phyloP scores from a whole-genome alignment of 352 stramenopile genomes.

The Phytophthora meadii region DNA sequence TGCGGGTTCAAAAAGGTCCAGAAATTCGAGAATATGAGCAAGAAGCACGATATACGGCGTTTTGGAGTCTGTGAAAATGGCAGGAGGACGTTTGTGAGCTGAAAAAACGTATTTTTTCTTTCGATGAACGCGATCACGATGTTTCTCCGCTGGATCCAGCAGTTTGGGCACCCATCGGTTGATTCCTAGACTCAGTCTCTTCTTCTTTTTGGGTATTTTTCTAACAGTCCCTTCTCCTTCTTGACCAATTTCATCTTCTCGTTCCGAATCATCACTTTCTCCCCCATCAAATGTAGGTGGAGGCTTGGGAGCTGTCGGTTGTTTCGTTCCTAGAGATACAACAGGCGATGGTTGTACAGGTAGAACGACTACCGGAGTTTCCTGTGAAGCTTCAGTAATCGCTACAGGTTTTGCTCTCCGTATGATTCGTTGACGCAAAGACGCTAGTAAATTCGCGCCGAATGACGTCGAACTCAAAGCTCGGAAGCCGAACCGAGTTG shows the following conservation, averaged over 20 bases:
- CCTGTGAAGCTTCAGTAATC: conserved; percentile 7
- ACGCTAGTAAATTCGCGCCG: conserved; percentile 25
- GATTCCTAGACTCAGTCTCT: conserved; percentile 17
- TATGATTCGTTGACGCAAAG: conserved; percentile 23
- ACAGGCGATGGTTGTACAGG: not conserved
- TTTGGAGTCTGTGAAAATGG: conserved; percentile 34
- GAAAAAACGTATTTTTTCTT: conserved; percentile 28
- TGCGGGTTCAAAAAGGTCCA: conserved; percentile 39
- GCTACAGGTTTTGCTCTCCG: conserved; percentile 15
- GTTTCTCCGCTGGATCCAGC: conserved; percentile 43
- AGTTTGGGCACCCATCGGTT: conserved; percentile 56
- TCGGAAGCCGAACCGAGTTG: conserved; percentile 18
- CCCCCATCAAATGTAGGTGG: conserved; percentile 19
- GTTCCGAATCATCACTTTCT: conserved; percentile 27
- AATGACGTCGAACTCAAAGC: conserved; percentile 14
- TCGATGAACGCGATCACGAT: conserved; percentile 41
- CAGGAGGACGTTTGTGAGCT: conserved; percentile 14
- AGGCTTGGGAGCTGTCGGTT: conserved; percentile 26
- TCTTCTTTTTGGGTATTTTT: conserved; percentile 30
- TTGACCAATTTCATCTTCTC: conserved; percentile 5
- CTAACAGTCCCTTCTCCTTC: not conserved
- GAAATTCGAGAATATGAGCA: conserved; percentile 48
- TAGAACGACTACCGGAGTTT: not conserved
- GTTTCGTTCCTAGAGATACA: conserved; percentile 1
- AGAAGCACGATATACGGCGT: conserved; percentile 30